Percentiles rank a stretch among this genome's conserved stretches.
phyloP scores from a whole-genome alignment of 2,329 filamentous ascomycete species.

The Microsporum canis region DNA sequence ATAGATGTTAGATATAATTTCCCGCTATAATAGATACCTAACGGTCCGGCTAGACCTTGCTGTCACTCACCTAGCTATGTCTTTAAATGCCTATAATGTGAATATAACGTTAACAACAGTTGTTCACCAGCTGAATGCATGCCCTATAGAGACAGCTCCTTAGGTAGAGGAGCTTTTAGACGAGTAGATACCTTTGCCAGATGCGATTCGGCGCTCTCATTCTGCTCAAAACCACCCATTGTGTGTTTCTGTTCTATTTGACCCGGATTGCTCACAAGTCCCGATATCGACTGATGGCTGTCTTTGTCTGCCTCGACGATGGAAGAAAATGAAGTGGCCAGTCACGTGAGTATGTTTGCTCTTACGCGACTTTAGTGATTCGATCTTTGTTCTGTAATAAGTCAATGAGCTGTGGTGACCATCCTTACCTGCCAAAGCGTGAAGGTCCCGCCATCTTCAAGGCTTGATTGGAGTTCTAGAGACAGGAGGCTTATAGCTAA shows the following conservation, averaged over 20 bases:
- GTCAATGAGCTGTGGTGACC: no score
- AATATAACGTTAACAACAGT: not conserved
- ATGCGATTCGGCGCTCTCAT: constrained; percentile 8
- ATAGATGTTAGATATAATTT: not conserved
- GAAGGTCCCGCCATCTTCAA: no score
- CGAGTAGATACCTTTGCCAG: constrained; percentile 10
- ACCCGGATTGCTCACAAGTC: not conserved
- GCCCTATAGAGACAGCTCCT: not conserved
- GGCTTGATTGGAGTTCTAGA: no score
- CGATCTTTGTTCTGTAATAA: no score
- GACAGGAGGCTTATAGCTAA: no score
- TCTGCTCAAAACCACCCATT: constrained; percentile 1
- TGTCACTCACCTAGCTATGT: constrained; percentile 20
- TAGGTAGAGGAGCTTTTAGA: not conserved
- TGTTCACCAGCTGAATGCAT: not conserved
- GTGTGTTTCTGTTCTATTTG: not conserved
- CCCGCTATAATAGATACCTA: not conserved
- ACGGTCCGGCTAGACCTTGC: not conserved
- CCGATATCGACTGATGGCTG: not conserved
- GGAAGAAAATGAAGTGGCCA: not conserved
- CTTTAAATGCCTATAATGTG: constrained; percentile 22
- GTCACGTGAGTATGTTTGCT: no score
- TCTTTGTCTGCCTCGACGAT: not conserved
- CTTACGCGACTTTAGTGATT: no score
- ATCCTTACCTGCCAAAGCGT: no score